Base-by-base conservation (phyloP, 2,329 filamentous ascomycete genomes). In the Capronia coronata region DNA sequence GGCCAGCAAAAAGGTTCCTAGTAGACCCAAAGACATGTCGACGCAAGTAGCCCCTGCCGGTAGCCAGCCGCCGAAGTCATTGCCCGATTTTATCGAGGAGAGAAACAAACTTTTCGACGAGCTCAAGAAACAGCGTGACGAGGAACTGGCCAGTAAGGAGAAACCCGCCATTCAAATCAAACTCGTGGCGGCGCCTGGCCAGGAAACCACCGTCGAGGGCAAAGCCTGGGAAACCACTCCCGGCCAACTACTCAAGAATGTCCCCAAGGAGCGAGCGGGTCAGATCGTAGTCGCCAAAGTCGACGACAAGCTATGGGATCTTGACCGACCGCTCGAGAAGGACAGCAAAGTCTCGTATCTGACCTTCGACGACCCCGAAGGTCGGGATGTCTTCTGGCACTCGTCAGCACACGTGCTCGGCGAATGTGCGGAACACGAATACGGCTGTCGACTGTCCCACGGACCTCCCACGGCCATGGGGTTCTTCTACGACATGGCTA, bases 331-430 rank as follows among this genome's bases (percentile, higher is more conserved):
- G 3, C 72, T 98, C 29, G 93, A 97, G 75, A 82, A 81, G 70
- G 87, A 83, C 73, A 93, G 87, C 73, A 85, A 80, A 61, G 78
- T 98, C 22, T 85, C 90, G 63, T 76, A 96, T 46, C 76, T 97
- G 56, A 83, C 86, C 57, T 98, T 97, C 62, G 83, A 88, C 43
- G 73, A 84, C 67, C 64, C 67, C 1, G 71, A 86, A 71, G 91
- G 88, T 63, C 90, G 93, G 73, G 87, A 87, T 67, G 91, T 97
- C 49, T 98, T 96, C 73, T 98, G 91, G 91, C 93, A 97, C 70
- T 94, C 88, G 16, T 91, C 85, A 62, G 93, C 93, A 38, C 93
- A 98, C 68, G 84, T 94, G 58, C 80, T 98, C n/a, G 93, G 93
- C 60, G 93, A 97, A 71, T 90, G 90, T 52, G 86, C 85, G 43